Evolutionary conservation across 1,284 basidiomycete species (phyloP).

Genomic region (Veloporphyrellus conicus): DNA sequence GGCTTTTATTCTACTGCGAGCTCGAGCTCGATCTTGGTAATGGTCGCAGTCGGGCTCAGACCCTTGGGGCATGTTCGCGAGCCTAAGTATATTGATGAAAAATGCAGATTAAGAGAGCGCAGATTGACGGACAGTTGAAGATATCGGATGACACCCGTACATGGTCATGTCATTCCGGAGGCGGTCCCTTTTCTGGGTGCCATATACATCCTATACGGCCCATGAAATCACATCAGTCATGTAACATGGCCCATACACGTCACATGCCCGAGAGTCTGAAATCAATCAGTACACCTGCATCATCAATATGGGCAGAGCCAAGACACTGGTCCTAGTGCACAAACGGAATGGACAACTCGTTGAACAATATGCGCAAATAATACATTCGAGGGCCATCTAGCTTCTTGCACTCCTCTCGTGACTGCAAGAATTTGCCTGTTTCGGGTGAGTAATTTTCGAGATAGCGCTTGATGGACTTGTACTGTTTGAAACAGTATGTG

Average conservation of each 20-base stretch:
- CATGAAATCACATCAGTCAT: background rate
- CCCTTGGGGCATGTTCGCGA: constrained; percentile 94
- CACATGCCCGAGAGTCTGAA: constrained; percentile 84
- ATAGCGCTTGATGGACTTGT: constrained; percentile 98
- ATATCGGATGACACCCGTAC: constrained; percentile 93
- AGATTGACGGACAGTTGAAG: constrained; percentile 74
- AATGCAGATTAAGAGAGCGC: background rate
- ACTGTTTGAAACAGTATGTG: constrained; percentile 96
- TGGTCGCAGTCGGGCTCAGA: constrained; percentile 84
- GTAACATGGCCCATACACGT: background rate
- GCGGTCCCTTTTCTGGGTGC: constrained; percentile 81
- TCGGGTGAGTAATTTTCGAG: constrained; percentile 87
- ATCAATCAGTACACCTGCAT: constrained; percentile 98
- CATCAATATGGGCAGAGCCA: constrained; percentile 92
- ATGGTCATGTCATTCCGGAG: constrained; percentile 94
- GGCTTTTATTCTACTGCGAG: constrained; percentile 64
- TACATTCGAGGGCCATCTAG: constrained; percentile 99
- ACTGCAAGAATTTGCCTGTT: constrained; percentile 85
- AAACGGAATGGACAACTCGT: constrained; percentile 96
- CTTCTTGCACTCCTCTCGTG: constrained; percentile 88
- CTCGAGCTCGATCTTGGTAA: constrained; percentile 87
- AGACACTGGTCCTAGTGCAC: constrained; percentile 99
- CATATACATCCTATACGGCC: constrained; percentile 65
- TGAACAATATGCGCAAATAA: constrained; percentile 92
- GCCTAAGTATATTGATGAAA: constrained; percentile 39